Percentiles rank a stretch among this genome's conserved stretches.
phyloP scores from a whole-genome alignment of 768 basidiomycete genomes.

The Phlegmacium glaucopus region DNA sequence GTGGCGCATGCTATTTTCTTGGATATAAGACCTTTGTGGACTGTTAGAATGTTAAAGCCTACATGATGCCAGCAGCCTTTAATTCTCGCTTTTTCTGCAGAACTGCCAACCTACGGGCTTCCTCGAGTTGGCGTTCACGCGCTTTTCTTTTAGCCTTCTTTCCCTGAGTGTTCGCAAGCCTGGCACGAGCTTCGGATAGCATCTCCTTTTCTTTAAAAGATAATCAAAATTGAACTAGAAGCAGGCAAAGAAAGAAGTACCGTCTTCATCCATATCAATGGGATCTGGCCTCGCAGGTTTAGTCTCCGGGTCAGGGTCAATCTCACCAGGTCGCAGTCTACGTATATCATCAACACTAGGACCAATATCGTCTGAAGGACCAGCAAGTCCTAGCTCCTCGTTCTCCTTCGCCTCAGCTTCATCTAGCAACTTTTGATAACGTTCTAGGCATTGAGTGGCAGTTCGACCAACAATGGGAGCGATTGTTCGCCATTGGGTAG shows the following conservation, averaged over 20 bases:
- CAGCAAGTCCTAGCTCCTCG: conserved; percentile 88
- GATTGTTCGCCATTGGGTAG: conserved; percentile 99
- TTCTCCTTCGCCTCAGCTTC: conserved; percentile 97
- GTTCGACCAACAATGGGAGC: conserved; percentile 98
- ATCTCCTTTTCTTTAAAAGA: conserved; percentile 87
- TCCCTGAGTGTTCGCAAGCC: conserved; percentile 97
- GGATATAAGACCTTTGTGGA: neutral
- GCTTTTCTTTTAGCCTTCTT: conserved; percentile 99
- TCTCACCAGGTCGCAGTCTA: conserved; percentile 88
- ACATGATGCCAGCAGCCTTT: conserved; percentile 98
- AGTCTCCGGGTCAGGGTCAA: conserved; percentile 98
- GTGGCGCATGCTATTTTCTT: conserved; percentile 67
- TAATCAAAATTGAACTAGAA: neutral
- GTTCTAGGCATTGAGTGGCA: conserved; percentile 95
- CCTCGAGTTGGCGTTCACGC: conserved; percentile 94
- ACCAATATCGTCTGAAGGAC: conserved; percentile 74
- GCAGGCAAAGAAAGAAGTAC: conserved; percentile 35
- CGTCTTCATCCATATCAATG: conserved; percentile 99
- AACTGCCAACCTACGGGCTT: conserved; percentile 90
- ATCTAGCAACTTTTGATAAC: conserved; percentile 96
- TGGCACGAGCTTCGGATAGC: conserved; percentile 97
- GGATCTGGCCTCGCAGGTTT: conserved; percentile 98
- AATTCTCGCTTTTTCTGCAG: conserved; percentile 97
- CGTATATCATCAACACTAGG: conserved; percentile 94
- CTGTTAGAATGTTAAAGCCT: conserved; percentile 23